These are phyloP conservation scores for Bacterosira constricta DNA, from an alignment of 108 stramenopile species.

Conservation along the genomic window DNA sequence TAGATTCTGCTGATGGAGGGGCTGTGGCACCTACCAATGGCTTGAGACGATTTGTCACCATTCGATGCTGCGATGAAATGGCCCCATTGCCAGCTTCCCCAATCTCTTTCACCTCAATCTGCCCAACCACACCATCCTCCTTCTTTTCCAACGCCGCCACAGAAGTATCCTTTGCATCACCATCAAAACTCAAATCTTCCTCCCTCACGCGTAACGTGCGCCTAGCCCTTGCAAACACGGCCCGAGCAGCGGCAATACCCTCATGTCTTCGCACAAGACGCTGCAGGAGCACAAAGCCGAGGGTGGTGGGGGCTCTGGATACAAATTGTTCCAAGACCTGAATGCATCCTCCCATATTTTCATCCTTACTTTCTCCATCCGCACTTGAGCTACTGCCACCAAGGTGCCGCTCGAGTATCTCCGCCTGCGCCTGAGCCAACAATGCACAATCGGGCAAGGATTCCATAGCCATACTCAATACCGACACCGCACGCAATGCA, in stretches of 20 bases:
- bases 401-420: slow-evolving; percentile 64
- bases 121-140: slow-evolving; percentile 31
- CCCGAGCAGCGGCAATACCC: slow-evolving; percentile 73
- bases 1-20: neutral
- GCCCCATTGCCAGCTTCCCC: slow-evolving; percentile 23
- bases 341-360: slow-evolving; percentile 35
- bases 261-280: slow-evolving; percentile 72
- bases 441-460: slow-evolving; percentile 75
- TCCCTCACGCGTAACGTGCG: slow-evolving; percentile 55
- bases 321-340: slow-evolving; percentile 69
- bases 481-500: slow-evolving; percentile 55
- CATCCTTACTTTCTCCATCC: slow-evolving; percentile 20
- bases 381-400: neutral
- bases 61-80: slow-evolving; percentile 34
- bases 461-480: slow-evolving; percentile 68
- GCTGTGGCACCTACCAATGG: slow-evolving; percentile 30
- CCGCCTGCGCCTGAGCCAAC: slow-evolving; percentile 72
- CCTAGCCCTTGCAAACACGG: slow-evolving; percentile 74
- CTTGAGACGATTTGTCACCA: slow-evolving; percentile 82
- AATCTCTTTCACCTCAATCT: slow-evolving; percentile 25
- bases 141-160: neutral
- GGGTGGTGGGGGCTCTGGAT: slow-evolving; percentile 64
- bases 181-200: slow-evolving; percentile 43
- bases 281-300: slow-evolving; percentile 81
- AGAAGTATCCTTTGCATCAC: slow-evolving; percentile 9